phyloP scores from a whole-genome alignment of 352 stramenopile genomes.

The Globisporangium nagaii region DNA sequence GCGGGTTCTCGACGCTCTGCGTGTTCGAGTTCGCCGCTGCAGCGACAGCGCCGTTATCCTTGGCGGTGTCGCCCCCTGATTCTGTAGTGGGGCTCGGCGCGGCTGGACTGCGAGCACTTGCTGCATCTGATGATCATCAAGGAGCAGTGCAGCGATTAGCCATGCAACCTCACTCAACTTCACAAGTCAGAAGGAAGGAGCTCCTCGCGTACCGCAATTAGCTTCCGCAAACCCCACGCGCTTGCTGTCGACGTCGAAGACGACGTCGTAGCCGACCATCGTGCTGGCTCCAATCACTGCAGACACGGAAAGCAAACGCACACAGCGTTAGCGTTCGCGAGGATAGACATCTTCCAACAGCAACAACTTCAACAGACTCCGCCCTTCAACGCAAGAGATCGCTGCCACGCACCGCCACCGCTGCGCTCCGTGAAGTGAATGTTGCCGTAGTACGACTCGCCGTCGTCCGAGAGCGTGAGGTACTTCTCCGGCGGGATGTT shows the following conservation, averaged over 20 bases:
- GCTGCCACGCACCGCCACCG: slow-evolving; percentile 46
- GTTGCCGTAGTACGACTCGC: slow-evolving; percentile 56
- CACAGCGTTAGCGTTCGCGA: not conserved
- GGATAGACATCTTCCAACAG: not conserved
- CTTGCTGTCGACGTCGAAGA: slow-evolving; percentile 75
- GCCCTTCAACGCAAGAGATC: not conserved
- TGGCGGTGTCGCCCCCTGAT: too few species aligned
- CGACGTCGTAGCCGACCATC: slow-evolving; percentile 82
- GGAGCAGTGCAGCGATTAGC: not conserved
- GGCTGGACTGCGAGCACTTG: not conserved
- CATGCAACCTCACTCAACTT: too few species aligned
- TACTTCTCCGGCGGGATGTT: slow-evolving; percentile 64
- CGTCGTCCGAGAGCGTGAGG: slow-evolving; percentile 42
- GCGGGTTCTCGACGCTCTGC: slow-evolving; percentile 6
- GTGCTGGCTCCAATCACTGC: slow-evolving; percentile 70
- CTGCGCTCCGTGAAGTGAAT: slow-evolving; percentile 79
- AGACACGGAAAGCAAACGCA: not conserved
- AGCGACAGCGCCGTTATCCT: slow-evolving; percentile 1
- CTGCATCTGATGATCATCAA: not conserved
- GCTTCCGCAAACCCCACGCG: slow-evolving; percentile 78
- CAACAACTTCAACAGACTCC: not conserved
- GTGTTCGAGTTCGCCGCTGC: not conserved
- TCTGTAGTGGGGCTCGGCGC: not conserved
- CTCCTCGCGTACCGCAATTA: slow-evolving; percentile 58
- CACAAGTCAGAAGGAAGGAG: too few species aligned